Evolutionary conservation across 805 yeast genomes (phyloP).

Genomic region (Kuraishia cidri): DNA sequence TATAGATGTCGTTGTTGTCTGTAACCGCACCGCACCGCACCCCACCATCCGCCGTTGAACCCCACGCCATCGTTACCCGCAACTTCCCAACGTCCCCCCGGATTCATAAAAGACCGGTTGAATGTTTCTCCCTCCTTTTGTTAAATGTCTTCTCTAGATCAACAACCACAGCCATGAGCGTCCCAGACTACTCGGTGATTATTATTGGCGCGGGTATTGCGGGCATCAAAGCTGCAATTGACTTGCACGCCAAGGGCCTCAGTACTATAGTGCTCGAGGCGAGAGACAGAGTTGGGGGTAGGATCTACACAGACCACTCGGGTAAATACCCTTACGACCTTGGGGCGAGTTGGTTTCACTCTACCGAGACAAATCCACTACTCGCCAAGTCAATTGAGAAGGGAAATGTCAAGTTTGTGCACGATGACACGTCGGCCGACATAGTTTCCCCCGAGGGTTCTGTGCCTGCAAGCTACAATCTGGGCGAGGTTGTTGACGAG

Average conservation of each 20-base stretch:
- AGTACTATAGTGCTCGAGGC: constrained; percentile 58
- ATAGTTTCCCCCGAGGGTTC: constrained; percentile 16
- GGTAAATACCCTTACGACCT: constrained; percentile 40
- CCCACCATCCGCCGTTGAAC: no score
- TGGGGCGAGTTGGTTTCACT: constrained; percentile 93
- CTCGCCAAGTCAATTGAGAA: constrained; percentile 32
- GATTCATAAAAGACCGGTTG: no score
- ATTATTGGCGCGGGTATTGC: constrained; percentile 78
- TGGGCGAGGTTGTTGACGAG: constrained; percentile 34
- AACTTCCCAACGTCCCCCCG: no score
- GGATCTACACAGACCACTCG: constrained; percentile 36
- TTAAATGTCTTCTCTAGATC: not conserved
- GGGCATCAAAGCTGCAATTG: constrained; percentile 65
- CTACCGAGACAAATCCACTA: constrained; percentile 57
- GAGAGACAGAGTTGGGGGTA: constrained; percentile 59
- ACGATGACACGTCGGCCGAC: constrained; percentile 24
- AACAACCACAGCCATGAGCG: not conserved
- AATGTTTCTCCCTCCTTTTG: not conserved
- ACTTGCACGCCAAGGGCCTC: constrained; percentile 30
- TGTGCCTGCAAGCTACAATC: constrained; percentile 16
- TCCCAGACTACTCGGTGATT: constrained; percentile 29
- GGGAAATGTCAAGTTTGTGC: constrained; percentile 13
- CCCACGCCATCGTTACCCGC: no score
- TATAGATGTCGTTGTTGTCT: no score
- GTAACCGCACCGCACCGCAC: no score